Percentiles rank a stretch among this genome's conserved stretches.
Evolutionary conservation across 1,284 basidiomycete species (phyloP).

Genomic region (Ceraceosorus guamensis): DNA sequence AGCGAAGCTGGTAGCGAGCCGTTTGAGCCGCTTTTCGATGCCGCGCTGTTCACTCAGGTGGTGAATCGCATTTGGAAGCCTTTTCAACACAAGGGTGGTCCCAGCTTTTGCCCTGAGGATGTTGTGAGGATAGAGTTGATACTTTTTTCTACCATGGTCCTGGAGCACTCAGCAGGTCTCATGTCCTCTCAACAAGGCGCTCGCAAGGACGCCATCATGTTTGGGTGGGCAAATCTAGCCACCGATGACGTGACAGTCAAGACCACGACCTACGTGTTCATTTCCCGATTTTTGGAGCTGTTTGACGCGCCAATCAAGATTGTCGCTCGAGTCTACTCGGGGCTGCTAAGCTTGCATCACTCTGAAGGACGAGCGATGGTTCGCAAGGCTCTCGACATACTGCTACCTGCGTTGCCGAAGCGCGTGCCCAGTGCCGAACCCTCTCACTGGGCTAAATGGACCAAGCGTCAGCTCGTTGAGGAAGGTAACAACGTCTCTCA

Average conservation of each 20-base stretch:
- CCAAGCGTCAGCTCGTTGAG: slow-evolving; percentile 78
- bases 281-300: slow-evolving; percentile 85
- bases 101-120: slow-evolving; percentile 60
- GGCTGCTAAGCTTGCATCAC: slow-evolving; percentile 73
- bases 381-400: slow-evolving; percentile 78
- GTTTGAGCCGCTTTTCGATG: slow-evolving; percentile 59
- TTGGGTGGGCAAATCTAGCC: slow-evolving; percentile 82
- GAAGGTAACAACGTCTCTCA: slow-evolving; percentile 74
- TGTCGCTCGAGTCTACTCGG: slow-evolving; percentile 86
- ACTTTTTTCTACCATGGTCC: slow-evolving; percentile 80
- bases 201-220: slow-evolving; percentile 90
- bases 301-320: slow-evolving; percentile 91
- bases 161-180: slow-evolving; percentile 69
- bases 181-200: slow-evolving; percentile 60
- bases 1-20: slow-evolving; percentile 21
- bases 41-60: slow-evolving; percentile 63
- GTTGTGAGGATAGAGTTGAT: slow-evolving; percentile 82
- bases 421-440: slow-evolving; percentile 49
- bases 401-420: slow-evolving; percentile 74
- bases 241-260: slow-evolving; percentile 82
- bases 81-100: slow-evolving; percentile 53
- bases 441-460: slow-evolving; percentile 81
- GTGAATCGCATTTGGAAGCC: slow-evolving; percentile 74
- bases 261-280: slow-evolving; percentile 84
- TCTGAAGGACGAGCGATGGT: slow-evolving; percentile 69